Conservation (phyloP, 805 yeast species). For the Hanseniaspora singularis region DNA sequence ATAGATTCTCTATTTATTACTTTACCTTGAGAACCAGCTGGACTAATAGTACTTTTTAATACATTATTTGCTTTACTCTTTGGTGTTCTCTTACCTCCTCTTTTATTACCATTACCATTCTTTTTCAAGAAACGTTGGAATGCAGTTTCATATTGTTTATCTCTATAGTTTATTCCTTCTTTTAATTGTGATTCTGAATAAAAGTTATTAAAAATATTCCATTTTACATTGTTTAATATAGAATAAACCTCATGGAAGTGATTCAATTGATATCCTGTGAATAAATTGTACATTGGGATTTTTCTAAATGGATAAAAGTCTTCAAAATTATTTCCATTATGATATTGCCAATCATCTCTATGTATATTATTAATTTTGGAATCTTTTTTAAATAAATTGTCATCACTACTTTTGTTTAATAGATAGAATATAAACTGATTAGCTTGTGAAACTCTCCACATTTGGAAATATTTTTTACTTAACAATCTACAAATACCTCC, state of each 20-base stretch:
- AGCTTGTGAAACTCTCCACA: conserved; percentile 51
- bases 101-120: conserved; percentile 2
- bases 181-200: conserved; percentile 14
- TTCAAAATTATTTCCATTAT: conserved; percentile 2
- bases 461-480: conserved; percentile 46
- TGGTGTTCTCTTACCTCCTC: not conserved
- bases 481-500: conserved; percentile 32
- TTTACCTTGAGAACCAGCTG: not conserved
- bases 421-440: conserved; percentile 33
- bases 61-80: not conserved
- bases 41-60: not conserved
- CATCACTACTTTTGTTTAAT: conserved; percentile 25
- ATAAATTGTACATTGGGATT: conserved; percentile 23
- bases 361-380: conserved; percentile 21
- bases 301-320: conserved; percentile 19
- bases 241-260: conserved; percentile 22
- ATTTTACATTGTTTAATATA: conserved; percentile 17
- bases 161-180: conserved; percentile 14
- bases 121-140: conserved; percentile 8
- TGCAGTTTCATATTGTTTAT: conserved; percentile 8
- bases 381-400: conserved; percentile 23
- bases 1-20: not conserved
- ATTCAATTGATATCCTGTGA: conserved; percentile 18
- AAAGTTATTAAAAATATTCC: conserved; percentile 16
- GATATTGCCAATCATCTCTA: conserved; percentile 13